Evolutionary conservation across 331 rosid species (phyloP).

Genomic region (Ulmus americana): DNA sequence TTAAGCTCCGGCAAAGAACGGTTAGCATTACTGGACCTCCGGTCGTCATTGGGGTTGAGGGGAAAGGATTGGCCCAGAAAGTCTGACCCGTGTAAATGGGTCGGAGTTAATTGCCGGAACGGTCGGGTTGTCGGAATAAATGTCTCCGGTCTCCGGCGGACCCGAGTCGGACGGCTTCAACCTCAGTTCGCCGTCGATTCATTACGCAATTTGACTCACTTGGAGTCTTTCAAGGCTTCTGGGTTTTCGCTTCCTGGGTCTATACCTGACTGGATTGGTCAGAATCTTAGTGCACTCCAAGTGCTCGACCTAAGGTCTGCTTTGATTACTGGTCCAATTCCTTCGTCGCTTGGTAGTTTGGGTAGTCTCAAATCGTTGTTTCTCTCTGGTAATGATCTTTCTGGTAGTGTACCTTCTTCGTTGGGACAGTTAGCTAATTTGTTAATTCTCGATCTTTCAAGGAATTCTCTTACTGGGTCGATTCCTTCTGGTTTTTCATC

Average conservation of each 20-base stretch:
- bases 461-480: conserved; percentile 54
- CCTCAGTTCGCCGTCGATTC: conserved; percentile 54
- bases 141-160: conserved; percentile 60
- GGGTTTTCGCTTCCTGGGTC: conserved; percentile 72
- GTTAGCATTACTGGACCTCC: conserved; percentile 56
- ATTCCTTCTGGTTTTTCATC: conserved; percentile 46
- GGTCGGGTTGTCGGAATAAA: conserved; percentile 49
- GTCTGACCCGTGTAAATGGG: conserved; percentile 69
- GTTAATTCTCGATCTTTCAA: conserved; percentile 52
- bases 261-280: conserved; percentile 80
- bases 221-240: conserved; percentile 73
- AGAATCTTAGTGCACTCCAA: conserved; percentile 38
- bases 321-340: conserved; percentile 46
- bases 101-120: conserved; percentile 49
- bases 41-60: conserved; percentile 71
- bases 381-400: conserved; percentile 56
- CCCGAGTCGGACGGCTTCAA: conserved; percentile 31
- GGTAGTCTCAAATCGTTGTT: conserved; percentile 32
- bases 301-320: conserved; percentile 63
- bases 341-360: conserved; percentile 62
- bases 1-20: conserved; percentile 45
- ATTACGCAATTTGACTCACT: conserved; percentile 47
- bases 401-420: conserved; percentile 56
- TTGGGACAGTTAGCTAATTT: conserved; percentile 44
- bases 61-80: conserved; percentile 68